These are phyloP conservation scores for Botrytis porri DNA, from an alignment of 2,329 filamentous ascomycete genomes.

Conservation along the genomic window DNA sequence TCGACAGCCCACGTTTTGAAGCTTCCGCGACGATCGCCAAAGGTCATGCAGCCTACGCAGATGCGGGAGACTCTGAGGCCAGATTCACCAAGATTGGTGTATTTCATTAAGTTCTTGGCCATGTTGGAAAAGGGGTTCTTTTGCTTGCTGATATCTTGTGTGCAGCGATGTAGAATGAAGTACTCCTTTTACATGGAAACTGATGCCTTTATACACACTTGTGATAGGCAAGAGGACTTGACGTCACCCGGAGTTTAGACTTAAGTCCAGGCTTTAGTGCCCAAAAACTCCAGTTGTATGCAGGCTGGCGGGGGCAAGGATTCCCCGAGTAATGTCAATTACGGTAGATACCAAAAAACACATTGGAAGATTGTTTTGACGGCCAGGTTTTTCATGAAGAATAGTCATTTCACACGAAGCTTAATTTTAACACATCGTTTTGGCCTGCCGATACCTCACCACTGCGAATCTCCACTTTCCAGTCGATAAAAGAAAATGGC, in stretches of 20 bases:
- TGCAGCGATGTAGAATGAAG: not conserved
- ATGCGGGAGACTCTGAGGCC: slow-evolving; percentile 52
- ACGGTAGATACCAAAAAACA: not conserved
- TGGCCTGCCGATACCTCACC: not conserved
- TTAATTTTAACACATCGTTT: not conserved
- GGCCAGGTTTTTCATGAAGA: not conserved
- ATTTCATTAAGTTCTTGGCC: slow-evolving; percentile 23
- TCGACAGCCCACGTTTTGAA: slow-evolving; percentile 18
- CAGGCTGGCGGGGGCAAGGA: not conserved
- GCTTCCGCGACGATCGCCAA: slow-evolving; percentile 38
- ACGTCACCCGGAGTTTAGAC: slow-evolving; percentile 3
- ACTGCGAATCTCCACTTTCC: not conserved
- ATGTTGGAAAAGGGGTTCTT: not conserved
- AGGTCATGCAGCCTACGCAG: slow-evolving; percentile 52
- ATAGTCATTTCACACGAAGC: too few relatives aligned
- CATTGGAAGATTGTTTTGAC: not conserved
- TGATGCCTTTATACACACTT: not conserved
- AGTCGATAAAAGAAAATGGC: not conserved
- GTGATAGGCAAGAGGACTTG: not conserved
- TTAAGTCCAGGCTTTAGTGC: not conserved
- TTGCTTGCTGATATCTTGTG: not conserved
- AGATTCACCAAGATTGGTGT: slow-evolving; percentile 41
- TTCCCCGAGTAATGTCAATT: not conserved
- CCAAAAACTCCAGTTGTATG: not conserved
- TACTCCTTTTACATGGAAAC: not conserved